A percentile compares a stretch with the other conserved stretches of the same genome.
These are phyloP conservation scores for Venturia nashicola DNA, from an alignment of 2,329 filamentous ascomycete genomes.

Conservation along the genomic window DNA sequence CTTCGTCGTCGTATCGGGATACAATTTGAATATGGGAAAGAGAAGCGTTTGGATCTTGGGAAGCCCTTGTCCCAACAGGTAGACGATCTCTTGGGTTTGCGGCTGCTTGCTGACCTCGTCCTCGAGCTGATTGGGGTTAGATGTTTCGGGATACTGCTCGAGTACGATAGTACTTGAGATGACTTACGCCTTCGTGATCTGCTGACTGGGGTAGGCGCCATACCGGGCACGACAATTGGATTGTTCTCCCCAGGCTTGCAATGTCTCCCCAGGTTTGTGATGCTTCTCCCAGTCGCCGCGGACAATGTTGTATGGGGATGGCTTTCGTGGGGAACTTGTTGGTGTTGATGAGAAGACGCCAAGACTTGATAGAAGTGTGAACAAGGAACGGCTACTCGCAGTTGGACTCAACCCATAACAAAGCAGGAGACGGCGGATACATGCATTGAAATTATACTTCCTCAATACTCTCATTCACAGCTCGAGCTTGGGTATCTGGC, in stretches of 20 bases:
- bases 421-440: background rate
- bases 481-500: background rate
- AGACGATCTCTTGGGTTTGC: conserved; percentile 13
- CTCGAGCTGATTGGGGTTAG: conserved; percentile 2
- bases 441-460: background rate
- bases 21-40: conserved; percentile 19
- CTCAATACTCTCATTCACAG: too few species aligned
- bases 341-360: background rate
- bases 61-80: conserved; percentile 13
- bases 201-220: background rate
- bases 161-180: background rate
- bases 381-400: background rate
- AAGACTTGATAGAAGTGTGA: background rate
- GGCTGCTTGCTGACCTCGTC: conserved; percentile 14
- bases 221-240: background rate
- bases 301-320: background rate
- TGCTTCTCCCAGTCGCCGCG: background rate
- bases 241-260: background rate
- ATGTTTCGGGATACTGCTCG: background rate
- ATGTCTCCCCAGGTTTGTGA: too few species aligned
- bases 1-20: conserved; percentile 11
- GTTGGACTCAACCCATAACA: background rate
- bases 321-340: background rate
- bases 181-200: background rate
- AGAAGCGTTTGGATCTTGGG: conserved; percentile 7